phyloP scores from a whole-genome alignment of 768 basidiomycete species.

The Baorangia bicolor region DNA sequence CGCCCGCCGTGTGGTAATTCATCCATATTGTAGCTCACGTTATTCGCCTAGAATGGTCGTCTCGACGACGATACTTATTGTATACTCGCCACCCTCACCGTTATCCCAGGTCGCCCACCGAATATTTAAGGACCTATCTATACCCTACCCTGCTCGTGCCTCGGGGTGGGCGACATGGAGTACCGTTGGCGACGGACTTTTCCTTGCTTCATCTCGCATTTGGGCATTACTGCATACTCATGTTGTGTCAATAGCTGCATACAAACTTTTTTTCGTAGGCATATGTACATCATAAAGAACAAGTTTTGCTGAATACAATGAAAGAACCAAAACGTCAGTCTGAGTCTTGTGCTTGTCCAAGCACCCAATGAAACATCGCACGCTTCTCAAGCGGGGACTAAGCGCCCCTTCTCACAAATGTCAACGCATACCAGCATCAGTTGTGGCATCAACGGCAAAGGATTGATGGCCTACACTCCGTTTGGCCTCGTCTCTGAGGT shows the following conservation, averaged over 20 bases:
- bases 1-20: conserved; percentile 58
- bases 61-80: conserved; percentile 31
- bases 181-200: conserved; percentile 16
- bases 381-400: not conserved
- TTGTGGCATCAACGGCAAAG: not conserved
- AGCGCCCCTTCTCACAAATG: conserved; percentile 4
- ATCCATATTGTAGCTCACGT: conserved; percentile 19
- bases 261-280: conserved; percentile 29
- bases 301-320: conserved; percentile 29
- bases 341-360: not conserved
- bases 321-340: not conserved
- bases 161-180: conserved; percentile 29
- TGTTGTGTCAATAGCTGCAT: conserved; percentile 40
- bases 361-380: conserved; percentile 6
- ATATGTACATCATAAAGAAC: conserved; percentile 36
- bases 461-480: not conserved
- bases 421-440: conserved; percentile 1
- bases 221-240: conserved; percentile 31
- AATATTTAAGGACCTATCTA: conserved; percentile 36
- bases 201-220: conserved; percentile 32
- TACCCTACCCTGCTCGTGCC: conserved; percentile 22
- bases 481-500: conserved; percentile 8
- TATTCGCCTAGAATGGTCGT: conserved; percentile 27
- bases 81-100: conserved; percentile 18
- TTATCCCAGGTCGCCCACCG: conserved; percentile 10